These are phyloP conservation scores for Alternaria novae-zelandiae DNA, from an alignment of 2,329 filamentous ascomycete species.

Conservation along the genomic window DNA sequence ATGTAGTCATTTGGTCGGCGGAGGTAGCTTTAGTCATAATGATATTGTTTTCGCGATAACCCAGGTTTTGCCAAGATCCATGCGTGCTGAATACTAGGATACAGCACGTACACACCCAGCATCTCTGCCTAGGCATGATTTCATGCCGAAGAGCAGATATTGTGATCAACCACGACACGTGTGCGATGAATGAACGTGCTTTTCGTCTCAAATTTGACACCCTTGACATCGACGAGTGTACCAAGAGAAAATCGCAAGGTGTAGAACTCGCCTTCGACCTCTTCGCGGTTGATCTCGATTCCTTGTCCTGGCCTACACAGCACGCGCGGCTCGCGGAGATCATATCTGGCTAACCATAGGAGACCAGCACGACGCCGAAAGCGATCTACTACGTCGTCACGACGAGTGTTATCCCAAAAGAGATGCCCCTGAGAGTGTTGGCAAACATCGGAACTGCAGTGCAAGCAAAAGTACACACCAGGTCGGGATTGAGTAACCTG, in stretches of 20 bases:
- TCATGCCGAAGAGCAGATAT: background rate
- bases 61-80: background rate
- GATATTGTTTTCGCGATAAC: background rate
- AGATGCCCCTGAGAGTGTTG: background rate
- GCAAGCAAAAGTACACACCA: background rate
- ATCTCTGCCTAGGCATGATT: background rate
- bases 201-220: background rate
- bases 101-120: background rate
- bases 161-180: background rate
- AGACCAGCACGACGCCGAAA: background rate
- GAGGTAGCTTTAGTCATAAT: background rate
- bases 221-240: background rate
- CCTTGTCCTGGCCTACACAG: background rate
- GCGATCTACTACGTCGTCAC: background rate
- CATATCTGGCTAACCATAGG: background rate
- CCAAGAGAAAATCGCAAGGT: background rate
- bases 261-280: background rate
- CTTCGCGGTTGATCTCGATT: background rate
- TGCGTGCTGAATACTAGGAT: background rate
- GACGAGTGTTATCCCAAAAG: background rate
- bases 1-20: background rate
- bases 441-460: background rate
- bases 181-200: background rate
- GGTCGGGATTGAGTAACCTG: background rate
- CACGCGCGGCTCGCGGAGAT: background rate